Percentiles rank a stretch among this genome's conserved stretches.
Evolutionary conservation across 1,284 basidiomycete species (phyloP).

Genomic region (Termitomyces sp.): DNA sequence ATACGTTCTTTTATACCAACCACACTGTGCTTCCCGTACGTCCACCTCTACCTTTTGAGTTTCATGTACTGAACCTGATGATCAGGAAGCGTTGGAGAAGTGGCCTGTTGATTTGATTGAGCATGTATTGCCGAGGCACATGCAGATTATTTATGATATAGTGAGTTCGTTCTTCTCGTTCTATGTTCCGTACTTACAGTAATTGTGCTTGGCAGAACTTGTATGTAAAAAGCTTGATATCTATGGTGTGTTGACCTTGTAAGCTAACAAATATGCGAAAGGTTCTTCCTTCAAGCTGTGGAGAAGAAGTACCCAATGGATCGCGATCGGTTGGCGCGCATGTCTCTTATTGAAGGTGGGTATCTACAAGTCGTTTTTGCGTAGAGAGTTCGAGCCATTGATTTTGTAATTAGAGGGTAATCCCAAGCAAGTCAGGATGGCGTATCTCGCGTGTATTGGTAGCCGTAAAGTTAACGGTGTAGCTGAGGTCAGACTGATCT

Average conservation of each 20-base stretch:
- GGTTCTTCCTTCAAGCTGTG: constrained; percentile 72
- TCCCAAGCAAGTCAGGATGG: constrained; percentile 87
- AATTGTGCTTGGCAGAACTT: constrained; percentile 35
- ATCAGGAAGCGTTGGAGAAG: constrained; percentile 74
- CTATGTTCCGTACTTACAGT: not conserved
- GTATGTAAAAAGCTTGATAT: constrained; percentile 26
- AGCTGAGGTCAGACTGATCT: constrained; percentile 59
- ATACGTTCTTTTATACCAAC: constrained; percentile 92
- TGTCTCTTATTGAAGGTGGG: constrained; percentile 86
- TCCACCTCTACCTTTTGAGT: constrained; percentile 7
- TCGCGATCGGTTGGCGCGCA: constrained; percentile 69
- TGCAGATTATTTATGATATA: constrained; percentile 90
- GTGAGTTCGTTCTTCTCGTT: constrained; percentile 35
- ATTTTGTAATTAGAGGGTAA: constrained; percentile 55
- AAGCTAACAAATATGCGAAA: constrained; percentile 20
- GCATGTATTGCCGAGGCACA: constrained; percentile 76
- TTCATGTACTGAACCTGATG: not conserved
- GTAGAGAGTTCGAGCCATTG: not conserved
- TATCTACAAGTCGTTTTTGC: not conserved
- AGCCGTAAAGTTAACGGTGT: constrained; percentile 84
- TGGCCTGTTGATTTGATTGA: constrained; percentile 85
- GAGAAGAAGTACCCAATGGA: constrained; percentile 88
- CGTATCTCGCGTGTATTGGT: constrained; percentile 76
- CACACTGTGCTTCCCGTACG: constrained; percentile 77
- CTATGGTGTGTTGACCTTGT: not conserved